Evolutionary conservation across 345 rosid species (phyloP), one percentile per base, ranked within the genome.

Genomic region (Tarenaya hassleriana): DNA sequence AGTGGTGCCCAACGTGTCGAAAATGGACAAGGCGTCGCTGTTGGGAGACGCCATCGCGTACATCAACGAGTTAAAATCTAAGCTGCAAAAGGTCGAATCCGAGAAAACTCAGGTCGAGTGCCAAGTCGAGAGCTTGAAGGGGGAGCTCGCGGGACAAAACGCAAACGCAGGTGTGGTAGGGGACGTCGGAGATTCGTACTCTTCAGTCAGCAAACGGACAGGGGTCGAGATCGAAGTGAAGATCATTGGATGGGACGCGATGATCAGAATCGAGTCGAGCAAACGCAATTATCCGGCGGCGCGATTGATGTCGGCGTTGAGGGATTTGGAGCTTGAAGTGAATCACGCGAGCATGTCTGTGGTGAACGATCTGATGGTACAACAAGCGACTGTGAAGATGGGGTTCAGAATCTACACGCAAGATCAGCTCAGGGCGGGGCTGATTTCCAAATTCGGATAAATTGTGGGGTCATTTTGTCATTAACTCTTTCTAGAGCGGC

Each of bases 341-440:
- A 77, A 80, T 52, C 94, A 88, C 29, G 99, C 97, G n/a, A 92
- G 95, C 29, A 87, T 88, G 54, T 78, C 95, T 0, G 99, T 88
- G 51, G 86, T 85, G 64, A 86, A 92, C 40, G 99, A 92, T 71
- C 50, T 92, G 75, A 92, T 88, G 99, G 87, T 91, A 67, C 98
- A 87, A 15, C 96, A 91, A 77, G 98, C 98, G 15, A 84, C 95
- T 0, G 98, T 91, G 55, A 91, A 82, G 72, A 91, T 91, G 95
- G 90, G 84, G 2, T 76, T 83, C 53, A 80, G 84, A 19, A 64
- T 76, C 58, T 91, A 84, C 75, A 75, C 95, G 1, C 98, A 73
- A 38, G 98, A 91, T 38, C 95, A 91, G 75, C 96, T 91, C 47
- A 76, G 74, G 50, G 34, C 64, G 10, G 90, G 80, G 34, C 67